Base-by-base conservation (phyloP, 2,329 filamentous ascomycete genomes). In the Leptosphaerulina australis region DNA sequence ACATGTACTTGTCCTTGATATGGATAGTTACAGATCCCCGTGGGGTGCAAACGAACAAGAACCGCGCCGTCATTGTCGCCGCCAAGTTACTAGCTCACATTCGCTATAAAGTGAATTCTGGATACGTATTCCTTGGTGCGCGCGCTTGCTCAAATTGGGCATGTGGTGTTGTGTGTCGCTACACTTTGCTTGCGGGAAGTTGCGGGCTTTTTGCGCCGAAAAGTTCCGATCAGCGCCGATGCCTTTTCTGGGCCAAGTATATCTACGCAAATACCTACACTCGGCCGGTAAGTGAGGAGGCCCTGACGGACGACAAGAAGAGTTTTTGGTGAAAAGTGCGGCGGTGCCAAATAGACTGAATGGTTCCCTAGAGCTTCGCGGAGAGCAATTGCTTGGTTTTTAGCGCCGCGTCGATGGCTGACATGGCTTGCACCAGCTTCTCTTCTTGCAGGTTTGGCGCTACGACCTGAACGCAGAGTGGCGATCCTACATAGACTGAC, bases 381-480 rank as follows among this genome's bases (percentile, higher is more conserved):
- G 18, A 34, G 3, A 45, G 18, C 10, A 30, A 44, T 10, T 15
- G 36, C 11, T 48, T 34, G 7, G 41, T 49, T 46, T 64, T 72
- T 15, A 80, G 35, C 15, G 72, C 76, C n/a, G 68, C 61, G 44
- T 84, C 81, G 44, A 85, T 73, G 8, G 78, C 65, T n/a, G 67
- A 67, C 82, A 85, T 84, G 0, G 76, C 79, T 52, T 77, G 72
- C 33, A 76, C 76, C 14, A 85, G 67, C 53, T 77, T 77, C 61
- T 80, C 75, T 54, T 86, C 83, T 58, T 79, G 76, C 60, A 82
- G 64, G 44, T 74, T 81, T 6, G 81, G 81, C 5, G 79, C 79
- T 0, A 85, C 73, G 0, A 84, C 79, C 66, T 86, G 83, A 21
- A 86, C 73, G 57, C 79, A 80, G 6, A 85, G 66, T 14, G 79